Conservation (phyloP, 106 monocot genomes). For the Dactylorhiza incarnata region DNA sequence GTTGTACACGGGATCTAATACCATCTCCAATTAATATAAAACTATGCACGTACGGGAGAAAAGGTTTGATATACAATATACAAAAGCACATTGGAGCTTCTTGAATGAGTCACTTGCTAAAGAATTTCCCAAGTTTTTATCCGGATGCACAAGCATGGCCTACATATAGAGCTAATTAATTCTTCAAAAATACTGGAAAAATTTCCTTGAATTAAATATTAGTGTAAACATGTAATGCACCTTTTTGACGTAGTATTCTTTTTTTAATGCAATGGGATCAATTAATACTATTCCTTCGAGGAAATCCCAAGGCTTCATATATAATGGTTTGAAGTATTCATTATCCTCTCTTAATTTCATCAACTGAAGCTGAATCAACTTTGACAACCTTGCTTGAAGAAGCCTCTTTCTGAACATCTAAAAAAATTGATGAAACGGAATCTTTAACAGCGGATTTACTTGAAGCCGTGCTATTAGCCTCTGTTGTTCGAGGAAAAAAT, state of each 20-base stretch:
- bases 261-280: slow-evolving; percentile 46
- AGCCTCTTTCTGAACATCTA: slow-evolving; percentile 37
- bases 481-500: slow-evolving; percentile 33
- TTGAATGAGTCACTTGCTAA: slow-evolving; percentile 91
- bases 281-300: slow-evolving; percentile 30
- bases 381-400: slow-evolving; percentile 41
- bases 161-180: slow-evolving; percentile 17
- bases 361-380: slow-evolving; percentile 36
- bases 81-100: slow-evolving; percentile 92
- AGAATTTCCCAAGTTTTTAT: slow-evolving; percentile 94
- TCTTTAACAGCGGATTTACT: slow-evolving; percentile 35
- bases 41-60: background rate
- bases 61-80: background rate
- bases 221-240: slow-evolving; percentile 12
- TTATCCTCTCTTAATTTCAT: slow-evolving; percentile 76
- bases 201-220: background rate
- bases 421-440: slow-evolving; percentile 15
- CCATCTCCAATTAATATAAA: background rate
- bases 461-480: slow-evolving; percentile 34
- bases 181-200: background rate
- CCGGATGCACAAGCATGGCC: slow-evolving; percentile 98
- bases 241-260: slow-evolving; percentile 66
- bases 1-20: background rate
- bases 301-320: slow-evolving; percentile 60
- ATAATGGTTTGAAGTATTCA: slow-evolving; percentile 62